Base-by-base conservation (phyloP, 352 stramenopile species). In the Globisporangium cylindrosporum region DNA sequence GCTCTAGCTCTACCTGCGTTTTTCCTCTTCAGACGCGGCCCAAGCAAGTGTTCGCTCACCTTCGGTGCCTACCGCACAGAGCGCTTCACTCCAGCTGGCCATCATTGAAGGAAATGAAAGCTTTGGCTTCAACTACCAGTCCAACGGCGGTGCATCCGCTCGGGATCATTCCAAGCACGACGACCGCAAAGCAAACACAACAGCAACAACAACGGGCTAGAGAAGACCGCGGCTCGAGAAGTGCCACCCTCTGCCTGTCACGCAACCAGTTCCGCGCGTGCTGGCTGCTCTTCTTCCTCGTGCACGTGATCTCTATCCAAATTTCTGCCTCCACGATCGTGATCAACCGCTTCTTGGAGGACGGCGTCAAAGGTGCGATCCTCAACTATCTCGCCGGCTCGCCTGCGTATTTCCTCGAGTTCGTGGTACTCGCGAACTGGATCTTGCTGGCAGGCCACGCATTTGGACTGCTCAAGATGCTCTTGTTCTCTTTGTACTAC, bases 401-500 rank as follows among this genome's bases (percentile, higher is more conserved):
- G 20, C 56, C 56, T 8, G 41, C 20, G 32, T 46, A 61, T 29
- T 48, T 48, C 56, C 56, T 61, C 32, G 20, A 29, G 32, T 22
- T 10, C 10, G 56, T 61, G 18, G 32, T 61, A 3, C 5, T 61
- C 9, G 56, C 4, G 1, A 61, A 61, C 32, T 22, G 9, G 18
- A 2, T 61, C 1, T 2, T 61, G 32, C 56, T 61, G 29, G 4
- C 20, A 27, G 56, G 29, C 3, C 56, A 61, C n/a, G 15, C 22
- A 3, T 61, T 46, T 29, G 29, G 36, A 1, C 14, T 61, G 32
- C 32, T 61, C 56, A 48, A 61, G 56, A 61, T 61, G 32, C 18
- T 61, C 8, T 4, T 48, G 7, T 29, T 25, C 20, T 61, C 56
- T 2, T 22, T n/a, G 9, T 61, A 48, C 20, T 32, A 61, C 22